These are phyloP conservation scores for Candida nemodendra DNA, from an alignment of 805 yeast species.

Conservation along the genomic window DNA sequence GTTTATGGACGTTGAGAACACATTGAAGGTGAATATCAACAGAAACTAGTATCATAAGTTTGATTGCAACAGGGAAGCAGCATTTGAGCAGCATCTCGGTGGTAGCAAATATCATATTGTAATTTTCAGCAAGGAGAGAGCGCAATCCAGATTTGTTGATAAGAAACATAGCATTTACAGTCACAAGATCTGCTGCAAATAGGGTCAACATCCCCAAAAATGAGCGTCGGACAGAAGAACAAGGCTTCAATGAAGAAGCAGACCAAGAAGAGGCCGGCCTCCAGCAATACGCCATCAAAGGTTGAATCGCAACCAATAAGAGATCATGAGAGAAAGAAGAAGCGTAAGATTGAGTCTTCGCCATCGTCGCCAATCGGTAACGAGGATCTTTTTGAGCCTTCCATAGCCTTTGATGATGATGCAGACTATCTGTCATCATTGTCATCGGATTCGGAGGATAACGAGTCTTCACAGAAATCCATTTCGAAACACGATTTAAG, in stretches of 20 bases:
- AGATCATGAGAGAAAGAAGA: constrained; percentile 1
- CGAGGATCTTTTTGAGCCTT: constrained; percentile 1
- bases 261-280: not conserved
- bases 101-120: too few species aligned
- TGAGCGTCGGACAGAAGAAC: too few species aligned
- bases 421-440: not conserved
- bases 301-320: not conserved
- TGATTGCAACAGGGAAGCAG: too few species aligned
- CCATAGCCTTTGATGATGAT: constrained; percentile 1
- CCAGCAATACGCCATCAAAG: not conserved
- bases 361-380: constrained; percentile 1
- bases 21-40: too few species aligned
- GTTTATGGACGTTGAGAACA: too few species aligned
- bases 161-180: too few species aligned
- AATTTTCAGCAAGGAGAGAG: too few species aligned
- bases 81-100: too few species aligned
- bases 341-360: constrained; percentile 5
- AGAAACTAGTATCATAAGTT: too few species aligned
- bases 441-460: constrained; percentile 6
- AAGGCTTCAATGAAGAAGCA: not conserved
- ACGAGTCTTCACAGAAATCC: constrained; percentile 2
- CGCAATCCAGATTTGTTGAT: too few species aligned
- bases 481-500: constrained; percentile 22
- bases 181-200: too few species aligned
- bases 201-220: too few species aligned